Conservation (phyloP, 345 rosid genomes). For the Erucastrum elatum region DNA sequence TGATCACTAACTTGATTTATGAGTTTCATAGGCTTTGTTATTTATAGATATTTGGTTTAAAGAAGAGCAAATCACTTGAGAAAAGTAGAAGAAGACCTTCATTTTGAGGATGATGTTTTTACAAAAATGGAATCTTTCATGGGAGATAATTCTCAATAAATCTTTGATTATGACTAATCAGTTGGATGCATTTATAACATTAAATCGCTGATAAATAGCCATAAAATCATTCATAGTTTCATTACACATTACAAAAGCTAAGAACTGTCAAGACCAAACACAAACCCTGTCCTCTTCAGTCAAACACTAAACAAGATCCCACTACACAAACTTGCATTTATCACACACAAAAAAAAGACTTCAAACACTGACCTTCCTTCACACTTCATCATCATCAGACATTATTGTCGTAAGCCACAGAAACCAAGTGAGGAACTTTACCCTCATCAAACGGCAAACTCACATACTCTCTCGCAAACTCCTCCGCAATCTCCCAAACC, state of each 20-base stretch:
- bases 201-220: not conserved
- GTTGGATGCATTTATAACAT: not conserved
- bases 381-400: conserved; percentile 1
- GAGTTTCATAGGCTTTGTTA: too few relatives aligned
- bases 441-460: conserved; percentile 77
- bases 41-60: too few relatives aligned
- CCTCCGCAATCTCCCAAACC: conserved; percentile 71
- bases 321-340: conserved; percentile 18
- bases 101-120: not conserved
- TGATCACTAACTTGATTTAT: too few relatives aligned
- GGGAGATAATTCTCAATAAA: not conserved
- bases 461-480: conserved; percentile 58
- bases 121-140: not conserved
- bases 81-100: too few relatives aligned
- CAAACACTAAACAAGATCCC: not conserved
- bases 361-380: conserved; percentile 1
- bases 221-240: not conserved
- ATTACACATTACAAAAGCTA: conserved; percentile 3
- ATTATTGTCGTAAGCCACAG: conserved; percentile 32
- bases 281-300: not conserved
- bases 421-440: conserved; percentile 70
- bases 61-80: too few relatives aligned
- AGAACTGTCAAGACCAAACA: too few relatives aligned
- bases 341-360: conserved; percentile 27
- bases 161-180: not conserved